These are phyloP conservation scores for Trametes elegans DNA, from an alignment of 768 basidiomycete genomes.

Conservation along the genomic window DNA sequence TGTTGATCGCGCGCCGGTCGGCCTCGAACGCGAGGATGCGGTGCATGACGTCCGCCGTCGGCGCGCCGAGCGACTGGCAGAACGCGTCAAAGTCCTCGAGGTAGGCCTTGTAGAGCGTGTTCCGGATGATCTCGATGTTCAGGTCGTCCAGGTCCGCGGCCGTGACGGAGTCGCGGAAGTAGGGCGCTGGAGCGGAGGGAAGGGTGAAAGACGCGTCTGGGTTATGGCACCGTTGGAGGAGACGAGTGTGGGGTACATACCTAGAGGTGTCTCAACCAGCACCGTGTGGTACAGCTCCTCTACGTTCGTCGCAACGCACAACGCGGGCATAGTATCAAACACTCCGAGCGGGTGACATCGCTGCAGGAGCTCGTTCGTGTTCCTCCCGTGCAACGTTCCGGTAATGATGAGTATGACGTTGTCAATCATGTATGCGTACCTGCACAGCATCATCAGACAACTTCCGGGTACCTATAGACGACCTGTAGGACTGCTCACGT, in stretches of 20 bases:
- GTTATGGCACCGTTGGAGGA: not conserved
- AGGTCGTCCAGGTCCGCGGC: conserved; percentile 97
- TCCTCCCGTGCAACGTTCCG: conserved; percentile 94
- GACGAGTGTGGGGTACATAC: conserved; percentile 53
- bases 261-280: conserved; percentile 94
- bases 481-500: conserved; percentile 57
- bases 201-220: too few species aligned
- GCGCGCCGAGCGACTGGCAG: conserved; percentile 72
- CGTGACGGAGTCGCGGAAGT: conserved; percentile 94
- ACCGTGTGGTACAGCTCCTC: conserved; percentile 98
- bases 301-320: conserved; percentile 98
- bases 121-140: conserved; percentile 99
- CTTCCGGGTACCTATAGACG: not conserved
- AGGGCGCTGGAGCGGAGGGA: conserved; percentile 70
- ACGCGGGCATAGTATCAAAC: conserved; percentile 97
- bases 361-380: conserved; percentile 94
- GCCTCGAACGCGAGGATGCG: conserved; percentile 93
- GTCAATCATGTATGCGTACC: conserved; percentile 99
- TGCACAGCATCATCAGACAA: conserved; percentile 32
- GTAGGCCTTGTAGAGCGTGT: conserved; percentile 98
- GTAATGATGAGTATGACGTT: conserved; percentile 97
- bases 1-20: conserved; percentile 94
- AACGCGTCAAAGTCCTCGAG: conserved; percentile 95
- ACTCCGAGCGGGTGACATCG: conserved; percentile 96
- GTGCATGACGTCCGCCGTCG: conserved; percentile 91